A percentile compares a stretch with the other conserved stretches of the same genome.
phyloP scores from a whole-genome alignment of 345 rosid genomes.

The Geranium brycei region DNA sequence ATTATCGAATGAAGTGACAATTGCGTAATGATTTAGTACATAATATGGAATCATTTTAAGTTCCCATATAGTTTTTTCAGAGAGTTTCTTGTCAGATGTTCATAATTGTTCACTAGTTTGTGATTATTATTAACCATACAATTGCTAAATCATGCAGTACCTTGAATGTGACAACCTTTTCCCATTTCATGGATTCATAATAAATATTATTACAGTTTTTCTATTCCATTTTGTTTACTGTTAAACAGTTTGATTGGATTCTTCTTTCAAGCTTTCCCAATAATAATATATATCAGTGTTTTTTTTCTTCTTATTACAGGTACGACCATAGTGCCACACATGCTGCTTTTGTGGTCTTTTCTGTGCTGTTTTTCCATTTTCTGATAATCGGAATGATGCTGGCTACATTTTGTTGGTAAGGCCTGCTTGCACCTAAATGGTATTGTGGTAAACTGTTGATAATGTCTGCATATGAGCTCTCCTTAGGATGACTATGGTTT shows the following conservation, averaged over 20 bases:
- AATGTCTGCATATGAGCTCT: not conserved
- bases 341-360: conserved; percentile 64
- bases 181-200: not conserved
- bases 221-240: too few species aligned
- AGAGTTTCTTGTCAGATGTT: not conserved
- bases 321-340: conserved; percentile 83
- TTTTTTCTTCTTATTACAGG: conserved; percentile 34
- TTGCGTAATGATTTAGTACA: not conserved
- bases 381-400: conserved; percentile 55
- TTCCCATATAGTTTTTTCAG: not conserved
- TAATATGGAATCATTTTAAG: not conserved
- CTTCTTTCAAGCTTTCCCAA: too few species aligned
- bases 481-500: not conserved
- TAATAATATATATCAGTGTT: too few species aligned
- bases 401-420: conserved; percentile 92
- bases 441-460: not conserved
- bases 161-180: not conserved
- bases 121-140: too few species aligned
- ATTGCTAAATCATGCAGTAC: not conserved
- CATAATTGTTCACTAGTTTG: too few species aligned
- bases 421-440: conserved; percentile 2
- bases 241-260: too few species aligned
- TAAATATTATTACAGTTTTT: not conserved
- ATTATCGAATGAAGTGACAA: too few species aligned
- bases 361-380: conserved; percentile 74